phyloP scores from a whole-genome alignment of 2,329 filamentous ascomycete species.

The Exutisphaerella laricina region DNA sequence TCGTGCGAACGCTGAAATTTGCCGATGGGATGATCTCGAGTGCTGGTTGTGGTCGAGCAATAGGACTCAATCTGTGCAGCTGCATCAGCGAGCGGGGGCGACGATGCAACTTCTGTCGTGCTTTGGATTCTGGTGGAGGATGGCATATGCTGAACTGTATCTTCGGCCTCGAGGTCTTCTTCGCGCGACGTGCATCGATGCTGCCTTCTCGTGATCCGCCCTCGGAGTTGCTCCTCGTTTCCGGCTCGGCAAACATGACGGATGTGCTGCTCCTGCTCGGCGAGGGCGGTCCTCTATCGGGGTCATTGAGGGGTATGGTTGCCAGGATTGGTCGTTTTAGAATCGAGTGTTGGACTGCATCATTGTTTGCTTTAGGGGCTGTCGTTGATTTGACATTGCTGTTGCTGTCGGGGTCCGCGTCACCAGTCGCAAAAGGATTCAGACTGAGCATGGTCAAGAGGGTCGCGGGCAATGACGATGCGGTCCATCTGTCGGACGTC shows the following conservation, averaged over 20 bases:
- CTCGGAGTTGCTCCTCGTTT: conserved; percentile 26
- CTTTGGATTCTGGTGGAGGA: conserved; percentile 54
- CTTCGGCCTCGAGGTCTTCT: conserved; percentile 43
- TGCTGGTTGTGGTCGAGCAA: conserved; percentile 58
- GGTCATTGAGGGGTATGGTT: conserved; percentile 11
- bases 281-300: conserved; percentile 18
- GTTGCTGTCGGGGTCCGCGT: conserved; percentile 7
- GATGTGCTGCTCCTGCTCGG: conserved; percentile 25
- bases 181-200: conserved; percentile 25
- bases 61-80: conserved; percentile 59
- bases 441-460: conserved; percentile 28
- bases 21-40: conserved; percentile 64
- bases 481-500: conserved; percentile 27
- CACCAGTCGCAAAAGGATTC: conserved; percentile 26
- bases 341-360: conserved; percentile 1
- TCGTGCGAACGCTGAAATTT: conserved; percentile 54
- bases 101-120: conserved; percentile 57
- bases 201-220: conserved; percentile 31
- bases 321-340: conserved; percentile 21
- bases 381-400: no score
- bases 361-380: neutral
- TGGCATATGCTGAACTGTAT: conserved; percentile 64
- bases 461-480: conserved; percentile 24
- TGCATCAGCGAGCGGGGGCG: conserved; percentile 66
- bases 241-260: conserved; percentile 33